Evolutionary conservation across 352 stramenopile species (phyloP).

Genomic region (Globisporangium lucens): DNA sequence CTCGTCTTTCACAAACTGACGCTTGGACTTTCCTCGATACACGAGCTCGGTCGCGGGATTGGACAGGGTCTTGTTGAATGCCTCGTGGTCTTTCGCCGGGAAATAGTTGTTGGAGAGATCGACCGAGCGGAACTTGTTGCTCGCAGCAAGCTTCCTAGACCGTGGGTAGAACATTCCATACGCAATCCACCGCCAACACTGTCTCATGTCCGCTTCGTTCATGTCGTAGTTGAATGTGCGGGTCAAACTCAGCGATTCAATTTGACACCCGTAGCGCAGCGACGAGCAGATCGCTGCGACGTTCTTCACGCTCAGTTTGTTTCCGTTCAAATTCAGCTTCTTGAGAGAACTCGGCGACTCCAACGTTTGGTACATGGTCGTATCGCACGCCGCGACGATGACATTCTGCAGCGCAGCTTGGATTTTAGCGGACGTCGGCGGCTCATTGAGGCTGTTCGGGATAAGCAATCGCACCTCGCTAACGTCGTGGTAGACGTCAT

Average conservation of each 20-base stretch:
- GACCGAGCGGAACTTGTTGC: no score
- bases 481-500: not conserved
- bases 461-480: not conserved
- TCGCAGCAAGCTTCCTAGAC: not conserved
- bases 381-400: no score
- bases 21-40: no score
- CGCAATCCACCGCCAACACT: no score
- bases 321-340: not conserved
- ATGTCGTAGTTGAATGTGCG: not conserved
- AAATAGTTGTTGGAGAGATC: no score
- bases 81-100: no score
- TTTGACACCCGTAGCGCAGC: conserved; percentile 6
- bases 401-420: no score
- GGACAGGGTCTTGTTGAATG: no score
- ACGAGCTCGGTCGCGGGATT: no score
- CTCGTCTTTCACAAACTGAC: not conserved
- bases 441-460: no score
- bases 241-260: not conserved
- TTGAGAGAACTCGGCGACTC: not conserved
- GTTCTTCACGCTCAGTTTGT: not conserved
- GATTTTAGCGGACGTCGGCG: no score
- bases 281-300: conserved; percentile 3
- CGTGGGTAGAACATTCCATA: not conserved
- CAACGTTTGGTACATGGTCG: no score
- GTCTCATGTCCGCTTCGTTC: not conserved